Evolutionary conservation across 306 rosid genomes (phyloP), one percentile per base, ranked within the genome.

Genomic region (Myrica gale): DNA sequence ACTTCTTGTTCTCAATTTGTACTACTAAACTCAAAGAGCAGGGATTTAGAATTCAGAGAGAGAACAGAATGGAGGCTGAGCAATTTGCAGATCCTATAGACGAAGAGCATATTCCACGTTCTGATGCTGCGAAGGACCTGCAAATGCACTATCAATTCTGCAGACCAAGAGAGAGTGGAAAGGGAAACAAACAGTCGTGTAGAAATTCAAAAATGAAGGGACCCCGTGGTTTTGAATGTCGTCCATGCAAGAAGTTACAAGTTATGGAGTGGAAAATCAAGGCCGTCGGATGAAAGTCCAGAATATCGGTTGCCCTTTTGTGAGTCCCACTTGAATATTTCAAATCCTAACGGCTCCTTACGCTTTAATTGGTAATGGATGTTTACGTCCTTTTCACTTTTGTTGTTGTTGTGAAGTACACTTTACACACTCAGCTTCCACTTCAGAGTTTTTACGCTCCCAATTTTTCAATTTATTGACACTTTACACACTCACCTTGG

Each of bases 201-300:
- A 76, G 80, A 83, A 71, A 83, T 79, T 91, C 90, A 97, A 93
- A 93, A 93, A 67, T 66, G 75, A 78, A 85, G 90, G 72, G 92
- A 92, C 87, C 93, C 21, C 9, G 26, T 63, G 32, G 69, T 9
- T 66, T 32, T 66, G 42, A 17, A 66, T 16, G 15, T 17, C 48
- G 69, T 32, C 37, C 37, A 2, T 2, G 37, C 37, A 63, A 45
- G 47, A 63, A 63, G 46, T 63, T 16, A 32, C 37, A 32, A 32
- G 37, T 32, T 32, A 32, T 32, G 37, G 37, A 42, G 69, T 66
- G 70, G 51, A 42, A 41, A 66, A 66, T n/a, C 70, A 44, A 66
- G 70, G 70, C 6, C 46, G 15, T 15, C 2, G 50, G 12, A 32
- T 32, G 37, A 32, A 32, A 32, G 37, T 32, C 37, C 37, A 32